These are phyloP conservation scores for Fusarium graminum DNA, from an alignment of 2,329 filamentous ascomycete genomes.

Conservation along the genomic window DNA sequence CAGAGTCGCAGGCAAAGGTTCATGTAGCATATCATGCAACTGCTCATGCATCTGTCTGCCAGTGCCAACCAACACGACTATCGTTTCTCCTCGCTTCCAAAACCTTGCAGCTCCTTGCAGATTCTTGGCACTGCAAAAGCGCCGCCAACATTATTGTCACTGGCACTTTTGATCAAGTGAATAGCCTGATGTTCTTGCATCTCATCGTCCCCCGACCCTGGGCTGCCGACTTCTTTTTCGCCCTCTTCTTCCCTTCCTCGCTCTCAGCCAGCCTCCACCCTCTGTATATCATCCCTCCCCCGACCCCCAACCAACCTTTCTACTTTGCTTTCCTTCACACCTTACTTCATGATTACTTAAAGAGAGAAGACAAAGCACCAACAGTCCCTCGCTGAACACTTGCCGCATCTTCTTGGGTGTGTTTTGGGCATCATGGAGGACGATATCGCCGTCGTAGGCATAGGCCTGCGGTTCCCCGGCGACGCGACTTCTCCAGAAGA, in stretches of 20 bases:
- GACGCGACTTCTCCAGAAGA: slow-evolving; percentile 58
- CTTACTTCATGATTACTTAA: not conserved
- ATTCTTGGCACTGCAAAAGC: slow-evolving; percentile 4
- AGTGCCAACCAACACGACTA: slow-evolving; percentile 14
- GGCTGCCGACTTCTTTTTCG: not conserved
- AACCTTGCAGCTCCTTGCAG: not conserved
- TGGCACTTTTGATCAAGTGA: slow-evolving; percentile 1
- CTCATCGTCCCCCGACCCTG: not conserved
- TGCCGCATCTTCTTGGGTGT: slow-evolving; percentile 1
- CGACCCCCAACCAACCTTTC: not conserved
- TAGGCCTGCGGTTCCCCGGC: slow-evolving; percentile 66
- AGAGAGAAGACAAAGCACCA: not conserved
- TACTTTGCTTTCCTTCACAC: slow-evolving; percentile 2
- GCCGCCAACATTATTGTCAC: not conserved
- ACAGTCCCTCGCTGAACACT: not conserved
- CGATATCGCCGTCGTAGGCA: slow-evolving; percentile 66
- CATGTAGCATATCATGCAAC: not conserved
- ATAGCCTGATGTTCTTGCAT: not conserved
- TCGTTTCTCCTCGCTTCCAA: not conserved
- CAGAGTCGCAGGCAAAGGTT: not conserved
- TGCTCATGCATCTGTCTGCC: slow-evolving; percentile 6
- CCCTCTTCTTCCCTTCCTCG: slow-evolving; percentile 1
- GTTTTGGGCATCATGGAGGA: slow-evolving; percentile 48
- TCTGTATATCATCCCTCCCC: slow-evolving; percentile 5
- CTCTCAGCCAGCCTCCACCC: not conserved